Conservation (phyloP, 352 stramenopile genomes). For the Pelagophyceae sp. region DNA sequence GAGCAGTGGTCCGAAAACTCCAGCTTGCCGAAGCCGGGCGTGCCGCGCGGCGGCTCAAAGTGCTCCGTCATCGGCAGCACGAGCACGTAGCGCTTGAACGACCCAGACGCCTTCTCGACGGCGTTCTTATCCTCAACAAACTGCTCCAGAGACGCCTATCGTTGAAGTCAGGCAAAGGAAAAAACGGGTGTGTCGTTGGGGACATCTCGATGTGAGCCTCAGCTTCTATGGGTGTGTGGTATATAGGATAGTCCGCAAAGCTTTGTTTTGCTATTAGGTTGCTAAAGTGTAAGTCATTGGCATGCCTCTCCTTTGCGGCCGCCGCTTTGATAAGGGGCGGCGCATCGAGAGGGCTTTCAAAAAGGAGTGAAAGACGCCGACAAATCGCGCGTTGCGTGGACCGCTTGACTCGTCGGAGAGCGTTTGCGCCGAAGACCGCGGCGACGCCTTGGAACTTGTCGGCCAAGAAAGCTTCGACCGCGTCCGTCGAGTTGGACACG, state of each 20-base stretch:
- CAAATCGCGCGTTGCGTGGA: too few relatives aligned
- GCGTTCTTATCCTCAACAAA: conserved; percentile 7
- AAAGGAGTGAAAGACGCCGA: too few relatives aligned
- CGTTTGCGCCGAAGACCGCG: too few relatives aligned
- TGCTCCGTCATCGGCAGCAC: neutral
- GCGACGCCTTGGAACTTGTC: too few relatives aligned
- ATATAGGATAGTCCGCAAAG: neutral
- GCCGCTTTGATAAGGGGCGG: too few relatives aligned
- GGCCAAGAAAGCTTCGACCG: neutral
- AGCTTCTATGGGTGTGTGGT: neutral
- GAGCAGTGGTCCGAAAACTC: conserved; percentile 10
- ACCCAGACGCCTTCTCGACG: neutral
- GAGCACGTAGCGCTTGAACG: neutral
- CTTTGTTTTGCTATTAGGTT: neutral
- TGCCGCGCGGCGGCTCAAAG: conserved; percentile 7
- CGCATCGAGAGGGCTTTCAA: too few relatives aligned
- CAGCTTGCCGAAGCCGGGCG: neutral
- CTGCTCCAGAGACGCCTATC: neutral
- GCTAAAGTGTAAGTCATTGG: neutral
- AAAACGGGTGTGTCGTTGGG: neutral
- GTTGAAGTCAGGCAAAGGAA: neutral
- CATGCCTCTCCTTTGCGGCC: too few relatives aligned
- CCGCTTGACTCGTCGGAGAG: too few relatives aligned
- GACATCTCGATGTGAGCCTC: too few relatives aligned
- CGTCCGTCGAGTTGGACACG: neutral